Evolutionary conservation across 2,329 filamentous ascomycete genomes (phyloP), one percentile per base, ranked within the genome.

Genomic region (Thermomyces lanuginosus): DNA sequence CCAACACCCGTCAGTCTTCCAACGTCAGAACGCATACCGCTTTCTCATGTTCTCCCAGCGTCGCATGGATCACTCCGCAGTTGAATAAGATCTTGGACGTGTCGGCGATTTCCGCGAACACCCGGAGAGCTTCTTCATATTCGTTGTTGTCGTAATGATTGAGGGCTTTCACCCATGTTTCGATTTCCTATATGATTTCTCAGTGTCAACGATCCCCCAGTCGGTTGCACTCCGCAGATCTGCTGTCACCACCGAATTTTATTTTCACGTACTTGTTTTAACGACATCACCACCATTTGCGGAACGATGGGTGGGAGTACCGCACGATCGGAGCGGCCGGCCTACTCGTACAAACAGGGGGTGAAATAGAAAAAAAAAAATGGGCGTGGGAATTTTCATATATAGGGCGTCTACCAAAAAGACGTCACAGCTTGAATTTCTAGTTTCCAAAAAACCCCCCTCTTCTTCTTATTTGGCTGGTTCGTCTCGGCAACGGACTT

Each of bases 11-110:
- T 11, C 13, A 23, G 4, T 18, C 6, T 8, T 13, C 5, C 26
- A n/a, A 15, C 5, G 16, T 8, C 12, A 16, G 6, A 16, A 8
- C 15, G 48, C 82, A 54, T 64, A 92, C 86, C 47, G 89, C 89
- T 63, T 82, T 83, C 51, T 86, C 79, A 56, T 98, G 89, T 51
- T 95, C 83, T 41, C 89, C 89, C 10, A 98, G 64, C 0, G 89
- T 95, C 20, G 89, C 89, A 61, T 93, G 80, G 43, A 98, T 95
- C 20, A 98, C 86, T 41, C 89, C 89, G 56, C 86, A 91, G 48
- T 98, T 98, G 64, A 98, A 98, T 35, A 92, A 64, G 36, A 98
- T 98, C 63, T 92, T 95, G 42, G 89, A 93, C 0, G 89, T 98
- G 51, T 95, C 89, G 35, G 78, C 68, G 45, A 98, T 92, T 41